Conservation (phyloP, 2,329 filamentous ascomycete genomes). For the Trichothecium sympodiale region DNA sequence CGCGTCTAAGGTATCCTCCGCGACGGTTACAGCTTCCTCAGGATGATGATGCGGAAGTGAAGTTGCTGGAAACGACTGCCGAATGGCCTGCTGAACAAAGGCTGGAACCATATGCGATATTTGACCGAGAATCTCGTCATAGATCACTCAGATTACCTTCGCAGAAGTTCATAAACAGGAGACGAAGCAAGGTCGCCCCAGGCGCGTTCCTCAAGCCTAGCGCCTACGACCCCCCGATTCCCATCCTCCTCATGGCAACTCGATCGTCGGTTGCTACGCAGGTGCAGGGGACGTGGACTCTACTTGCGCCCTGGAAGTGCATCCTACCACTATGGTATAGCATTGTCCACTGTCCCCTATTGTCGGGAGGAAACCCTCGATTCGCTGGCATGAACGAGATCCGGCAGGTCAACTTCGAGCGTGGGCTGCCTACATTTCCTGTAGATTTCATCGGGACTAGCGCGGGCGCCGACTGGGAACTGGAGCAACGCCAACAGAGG, state of each 20-base stretch:
- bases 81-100: constrained; percentile 54
- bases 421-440: constrained; percentile 71
- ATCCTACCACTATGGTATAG: constrained; percentile 78
- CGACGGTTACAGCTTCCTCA: constrained; percentile 30
- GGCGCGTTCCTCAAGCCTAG: constrained; percentile 50
- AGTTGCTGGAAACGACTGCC: constrained; percentile 49
- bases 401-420: constrained; percentile 73
- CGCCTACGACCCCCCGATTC: constrained; percentile 62
- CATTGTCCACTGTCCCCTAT: constrained; percentile 71
- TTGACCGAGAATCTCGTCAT: constrained; percentile 56
- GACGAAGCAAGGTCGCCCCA: constrained; percentile 52
- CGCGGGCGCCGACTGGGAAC: constrained; percentile 70
- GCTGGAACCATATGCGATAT: constrained; percentile 43
- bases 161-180: constrained; percentile 71
- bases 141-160: constrained; percentile 56
- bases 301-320: constrained; percentile 85
- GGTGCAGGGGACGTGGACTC: constrained; percentile 63
- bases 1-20: constrained; percentile 69
- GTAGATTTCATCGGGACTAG: constrained; percentile 71
- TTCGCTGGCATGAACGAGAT: constrained; percentile 76
- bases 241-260: constrained; percentile 58
- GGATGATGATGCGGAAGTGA: constrained; percentile 20
- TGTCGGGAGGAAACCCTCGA: constrained; percentile 66
- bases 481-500: constrained; percentile 54
- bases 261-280: constrained; percentile 34